Base-by-base conservation (phyloP, 352 stramenopile species). In the Nothophytophthora sp. region DNA sequence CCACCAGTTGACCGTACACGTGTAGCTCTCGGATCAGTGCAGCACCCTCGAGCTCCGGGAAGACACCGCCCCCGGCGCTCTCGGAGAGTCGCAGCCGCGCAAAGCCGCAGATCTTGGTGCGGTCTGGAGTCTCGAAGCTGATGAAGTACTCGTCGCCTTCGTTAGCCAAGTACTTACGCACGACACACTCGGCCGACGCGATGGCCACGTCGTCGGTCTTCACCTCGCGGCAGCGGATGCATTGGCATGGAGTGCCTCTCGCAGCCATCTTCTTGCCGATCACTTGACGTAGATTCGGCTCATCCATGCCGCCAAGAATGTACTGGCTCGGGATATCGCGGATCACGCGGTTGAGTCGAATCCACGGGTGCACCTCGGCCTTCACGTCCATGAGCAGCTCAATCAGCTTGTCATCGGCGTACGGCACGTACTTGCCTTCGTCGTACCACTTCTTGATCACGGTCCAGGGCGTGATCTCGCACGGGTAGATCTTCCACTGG, bases 401-500 rank as follows among this genome's bases (percentile, higher is more conserved):
- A 25, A 97, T 86, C 10, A 98, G 70, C 59, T 87, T 86, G 15
- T 89, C 67, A 25, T 97, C 92, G 4, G 69, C 41, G 62, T 98
- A 98, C 30, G 92, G 92, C 16, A 93, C 72, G 67, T 96, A 98
- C 23, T 65, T 75, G 13, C 90, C 90, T 55, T 76, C 72, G 27
- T 97, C 85, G 36, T 90, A 97, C 85, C 85, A 95, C 63, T 91
- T 91, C 65, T 95, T 95, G 45, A 95, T 95, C 23, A 95, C 79
- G 1, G 83, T 93, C 87, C 87, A 97, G 1, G 88, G 88, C 22
- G 88, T 95, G 48, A 97, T 90, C 63, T 96, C 90, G 60, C 89
- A 97, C 34, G 92, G 92, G 27, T 98, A 98, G 64, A 98, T 97
- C 74, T 98, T 98, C 91, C 90, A 97, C 67, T 97, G 90, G 51